Conservation (phyloP, 108 stramenopile genomes). For the Nitzschia sp. region DNA sequence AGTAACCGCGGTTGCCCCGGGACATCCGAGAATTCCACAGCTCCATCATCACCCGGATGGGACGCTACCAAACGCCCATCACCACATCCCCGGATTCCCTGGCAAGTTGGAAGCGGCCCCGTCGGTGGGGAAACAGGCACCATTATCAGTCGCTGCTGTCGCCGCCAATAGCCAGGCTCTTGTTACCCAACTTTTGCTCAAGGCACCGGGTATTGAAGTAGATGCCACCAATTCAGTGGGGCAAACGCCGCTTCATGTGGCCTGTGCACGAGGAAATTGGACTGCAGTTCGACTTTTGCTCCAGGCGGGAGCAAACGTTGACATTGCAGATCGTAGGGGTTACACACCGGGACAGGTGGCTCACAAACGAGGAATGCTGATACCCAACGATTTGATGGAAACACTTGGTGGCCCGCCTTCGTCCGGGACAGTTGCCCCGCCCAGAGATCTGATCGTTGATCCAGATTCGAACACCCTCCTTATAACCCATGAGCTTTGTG, state of each 20-base stretch:
- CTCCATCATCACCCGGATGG: conserved; percentile 44
- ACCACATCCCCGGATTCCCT: conserved; percentile 43
- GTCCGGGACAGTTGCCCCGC: conserved; percentile 49
- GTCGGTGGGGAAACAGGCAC: conserved; percentile 4
- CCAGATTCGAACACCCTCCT: conserved; percentile 76
- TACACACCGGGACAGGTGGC: conserved; percentile 80
- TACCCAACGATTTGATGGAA: conserved; percentile 70
- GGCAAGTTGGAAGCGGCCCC: conserved; percentile 24
- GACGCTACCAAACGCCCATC: conserved; percentile 31
- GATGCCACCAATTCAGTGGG: conserved; percentile 81
- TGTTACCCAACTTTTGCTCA: conserved; percentile 67
- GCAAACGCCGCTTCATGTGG: conserved; percentile 81
- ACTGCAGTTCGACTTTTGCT: conserved; percentile 71
- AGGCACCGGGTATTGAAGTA: conserved; percentile 68
- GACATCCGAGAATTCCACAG: conserved; percentile 25
- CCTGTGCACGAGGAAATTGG: conserved; percentile 82
- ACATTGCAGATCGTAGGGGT: conserved; percentile 71
- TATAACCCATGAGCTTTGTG: conserved; percentile 81
- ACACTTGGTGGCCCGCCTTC: conserved; percentile 57
- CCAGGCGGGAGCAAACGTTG: conserved; percentile 59
- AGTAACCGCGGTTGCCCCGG: conserved; percentile 21
- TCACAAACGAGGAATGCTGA: conserved; percentile 80
- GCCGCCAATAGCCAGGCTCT: conserved; percentile 11
- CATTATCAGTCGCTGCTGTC: background rate
- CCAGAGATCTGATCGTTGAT: conserved; percentile 82